Evolutionary conservation across 2,329 filamentous ascomycete genomes (phyloP), one percentile per base, ranked within the genome.

Genomic region (Penicillium psychrosexuale): DNA sequence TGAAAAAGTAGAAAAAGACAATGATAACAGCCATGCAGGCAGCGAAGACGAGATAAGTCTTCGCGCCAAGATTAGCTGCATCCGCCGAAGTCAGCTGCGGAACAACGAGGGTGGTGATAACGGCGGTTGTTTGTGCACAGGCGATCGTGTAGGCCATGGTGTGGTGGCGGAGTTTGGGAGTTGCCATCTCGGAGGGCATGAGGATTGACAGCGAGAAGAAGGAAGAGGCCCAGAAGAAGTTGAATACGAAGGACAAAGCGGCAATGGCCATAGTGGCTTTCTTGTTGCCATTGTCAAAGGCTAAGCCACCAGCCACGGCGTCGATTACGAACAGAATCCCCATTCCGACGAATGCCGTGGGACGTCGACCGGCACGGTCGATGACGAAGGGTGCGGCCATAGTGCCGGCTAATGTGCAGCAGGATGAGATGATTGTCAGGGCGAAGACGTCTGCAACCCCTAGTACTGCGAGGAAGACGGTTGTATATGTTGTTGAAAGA

Each of bases 101-200:
- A 11, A 74, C 70, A 3, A 66, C 72, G 13, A 74, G 66, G 4
- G 72, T 74, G n/a, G 72, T 74, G 36, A 74, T 71, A 13, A 74
- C 69, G 2, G 72, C 71, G 6, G 71, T 75, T 12, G 66, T 67
- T 43, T 70, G 70, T 13, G 67, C 65, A 45, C 71, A 74, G 3
- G 68, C 67, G 36, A 72, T 62, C 2, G 72, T 69, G 43, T 70
- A 74, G 8, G 71, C 66, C 69, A 73, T 69, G 30, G 71, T 73
- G 38, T 69, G 66, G 55, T 73, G 67, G 38, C 71, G 69, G n/a
- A 74, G 65, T 43, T 67, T 69, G 31, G 68, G 68, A 8, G 70
- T 72, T 9, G 71, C 67, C 47, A 74, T 72, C 53, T 73, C 71
- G 3, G 71, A 66, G 4, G 70, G 70, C 64, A 72, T 69, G 39